Conservation (phyloP, 2,329 filamentous ascomycete genomes). For the Phyllosticta citriasiana region DNA sequence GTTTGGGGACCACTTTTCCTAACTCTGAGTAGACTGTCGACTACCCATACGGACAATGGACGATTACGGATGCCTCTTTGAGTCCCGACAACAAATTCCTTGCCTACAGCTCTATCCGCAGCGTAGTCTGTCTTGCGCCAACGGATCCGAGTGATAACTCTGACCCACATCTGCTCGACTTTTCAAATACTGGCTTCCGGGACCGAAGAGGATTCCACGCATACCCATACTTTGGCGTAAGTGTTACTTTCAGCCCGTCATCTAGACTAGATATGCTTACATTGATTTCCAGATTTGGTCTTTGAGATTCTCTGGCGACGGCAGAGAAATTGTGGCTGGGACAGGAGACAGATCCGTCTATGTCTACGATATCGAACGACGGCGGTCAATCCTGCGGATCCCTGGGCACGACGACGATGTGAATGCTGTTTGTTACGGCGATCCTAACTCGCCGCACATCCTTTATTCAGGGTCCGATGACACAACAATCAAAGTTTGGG, state of each 20-base stretch:
- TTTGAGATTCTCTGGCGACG: conserved; percentile 84
- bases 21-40: conserved; percentile 46
- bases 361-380: conserved; percentile 84
- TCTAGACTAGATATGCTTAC: not conserved
- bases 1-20: not conserved
- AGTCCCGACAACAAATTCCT: conserved; percentile 88
- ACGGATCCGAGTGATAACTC: conserved; percentile 76
- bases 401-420: conserved; percentile 78
- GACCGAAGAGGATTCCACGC: conserved; percentile 27
- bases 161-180: conserved; percentile 70
- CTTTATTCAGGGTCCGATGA: conserved; percentile 95
- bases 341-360: conserved; percentile 71
- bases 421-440: conserved; percentile 93
- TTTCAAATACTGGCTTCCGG: conserved; percentile 42
- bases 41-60: conserved; percentile 88
- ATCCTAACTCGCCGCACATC: conserved; percentile 80
- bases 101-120: conserved; percentile 83
- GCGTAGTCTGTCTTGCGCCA: conserved; percentile 71
- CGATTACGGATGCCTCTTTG: conserved; percentile 83
- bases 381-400: conserved; percentile 62
- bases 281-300: conserved; percentile 60
- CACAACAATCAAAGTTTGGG: conserved; percentile 91
- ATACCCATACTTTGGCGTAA: conserved; percentile 35
- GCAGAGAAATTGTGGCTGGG: conserved; percentile 80
- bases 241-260: conserved; percentile 46